Percentiles rank a stretch among this genome's conserved stretches.
phyloP scores from a whole-genome alignment of 768 basidiomycete genomes.

The Auricularia sp. region DNA sequence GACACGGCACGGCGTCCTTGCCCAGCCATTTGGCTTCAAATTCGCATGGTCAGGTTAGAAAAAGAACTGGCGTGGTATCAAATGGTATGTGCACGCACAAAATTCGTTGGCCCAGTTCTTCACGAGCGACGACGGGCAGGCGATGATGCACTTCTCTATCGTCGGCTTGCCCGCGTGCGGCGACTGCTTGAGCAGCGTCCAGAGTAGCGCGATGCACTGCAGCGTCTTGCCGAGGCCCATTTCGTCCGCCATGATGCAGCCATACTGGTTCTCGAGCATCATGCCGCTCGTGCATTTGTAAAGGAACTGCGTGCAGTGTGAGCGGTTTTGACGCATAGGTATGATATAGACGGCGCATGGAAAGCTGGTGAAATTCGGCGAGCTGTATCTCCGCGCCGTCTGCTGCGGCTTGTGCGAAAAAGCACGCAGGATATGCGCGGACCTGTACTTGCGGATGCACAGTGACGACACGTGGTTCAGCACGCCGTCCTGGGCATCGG shows the following conservation, averaged over 20 bases:
- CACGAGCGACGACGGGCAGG: slow-evolving; percentile 91
- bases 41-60: background rate
- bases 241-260: slow-evolving; percentile 98
- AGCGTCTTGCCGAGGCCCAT: slow-evolving; percentile 98
- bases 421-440: no score
- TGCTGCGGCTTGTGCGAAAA: no score
- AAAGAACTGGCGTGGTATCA: no score
- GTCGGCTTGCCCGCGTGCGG: slow-evolving; percentile 76
- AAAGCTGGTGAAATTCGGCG: no score
- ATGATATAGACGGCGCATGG: no score
- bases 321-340: background rate
- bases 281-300: slow-evolving; percentile 93
- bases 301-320: slow-evolving; percentile 54
- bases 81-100: slow-evolving; percentile 32
- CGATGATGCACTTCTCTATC: slow-evolving; percentile 96
- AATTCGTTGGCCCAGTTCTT: slow-evolving; percentile 99
- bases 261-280: slow-evolving; percentile 73
- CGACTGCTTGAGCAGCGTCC: slow-evolving; percentile 94
- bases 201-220: slow-evolving; percentile 91
- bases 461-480: no score
- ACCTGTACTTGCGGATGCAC: no score
- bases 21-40: slow-evolving; percentile 89
- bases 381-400: no score
- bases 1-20: slow-evolving; percentile 63
- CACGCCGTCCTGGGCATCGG: no score